These are phyloP conservation scores for Aspergillus ochraceoroseus DNA, from an alignment of 2,329 filamentous ascomycete genomes.

Conservation along the genomic window DNA sequence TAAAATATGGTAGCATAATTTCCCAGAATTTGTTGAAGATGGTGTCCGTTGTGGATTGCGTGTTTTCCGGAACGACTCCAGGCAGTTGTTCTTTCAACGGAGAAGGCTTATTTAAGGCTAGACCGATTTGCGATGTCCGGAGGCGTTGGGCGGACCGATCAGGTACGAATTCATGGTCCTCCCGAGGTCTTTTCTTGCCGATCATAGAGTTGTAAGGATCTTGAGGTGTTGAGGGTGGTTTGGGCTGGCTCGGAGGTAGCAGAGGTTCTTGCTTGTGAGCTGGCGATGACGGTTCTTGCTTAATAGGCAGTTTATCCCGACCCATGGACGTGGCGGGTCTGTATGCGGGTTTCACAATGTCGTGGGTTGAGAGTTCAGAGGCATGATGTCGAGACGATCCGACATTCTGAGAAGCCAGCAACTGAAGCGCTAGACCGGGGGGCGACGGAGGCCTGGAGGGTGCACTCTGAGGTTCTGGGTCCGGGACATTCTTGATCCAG, in stretches of 20 bases:
- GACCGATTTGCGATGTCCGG: slow-evolving; percentile 4
- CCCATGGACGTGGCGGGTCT: too few species aligned
- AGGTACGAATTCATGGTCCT: slow-evolving; percentile 7
- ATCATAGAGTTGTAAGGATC: slow-evolving; percentile 1
- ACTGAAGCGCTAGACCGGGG: background rate
- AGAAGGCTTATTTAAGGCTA: slow-evolving; percentile 8
- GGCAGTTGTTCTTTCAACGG: slow-evolving; percentile 8
- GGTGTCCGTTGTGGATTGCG: slow-evolving; percentile 15
- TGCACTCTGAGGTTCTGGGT: background rate
- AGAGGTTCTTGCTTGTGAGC: slow-evolving; percentile 6
- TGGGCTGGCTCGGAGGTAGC: slow-evolving; percentile 3
- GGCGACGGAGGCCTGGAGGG: background rate
- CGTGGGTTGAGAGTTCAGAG: too few species aligned
- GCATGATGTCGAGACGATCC: too few species aligned
- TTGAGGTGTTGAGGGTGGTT: slow-evolving; percentile 2
- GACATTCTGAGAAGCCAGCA: background rate
- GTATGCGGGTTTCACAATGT: too few species aligned
- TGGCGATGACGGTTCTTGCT: background rate
- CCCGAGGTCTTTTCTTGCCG: slow-evolving; percentile 16
- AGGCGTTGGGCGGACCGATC: slow-evolving; percentile 17
- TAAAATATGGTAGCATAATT: slow-evolving; percentile 14
- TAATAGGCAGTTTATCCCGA: background rate
- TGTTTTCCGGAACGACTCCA: too few species aligned
- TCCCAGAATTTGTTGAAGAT: slow-evolving; percentile 18
- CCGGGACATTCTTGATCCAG: slow-evolving; percentile 13